phyloP scores from a whole-genome alignment of 805 yeast species.

The Saccharomycopsis oosterbeekiorum region DNA sequence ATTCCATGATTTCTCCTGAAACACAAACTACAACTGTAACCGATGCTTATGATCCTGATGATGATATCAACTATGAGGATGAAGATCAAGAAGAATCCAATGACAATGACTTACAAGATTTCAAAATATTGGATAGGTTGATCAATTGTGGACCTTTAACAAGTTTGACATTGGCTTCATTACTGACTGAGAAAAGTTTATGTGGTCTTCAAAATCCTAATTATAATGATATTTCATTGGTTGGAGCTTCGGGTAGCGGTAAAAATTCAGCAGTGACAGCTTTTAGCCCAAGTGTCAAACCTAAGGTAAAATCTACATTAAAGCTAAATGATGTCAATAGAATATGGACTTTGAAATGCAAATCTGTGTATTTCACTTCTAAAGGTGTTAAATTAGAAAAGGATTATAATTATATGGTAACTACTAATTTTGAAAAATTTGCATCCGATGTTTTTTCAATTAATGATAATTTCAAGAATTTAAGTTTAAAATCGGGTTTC shows the following conservation, averaged over 20 bases:
- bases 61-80: slow-evolving; percentile 18
- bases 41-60: slow-evolving; percentile 18
- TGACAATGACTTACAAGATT: slow-evolving; percentile 9
- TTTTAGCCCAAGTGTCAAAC: slow-evolving; percentile 60
- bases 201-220: slow-evolving; percentile 65
- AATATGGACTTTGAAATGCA: slow-evolving; percentile 54
- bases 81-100: slow-evolving; percentile 11
- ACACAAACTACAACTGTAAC: slow-evolving; percentile 6
- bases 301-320: slow-evolving; percentile 55
- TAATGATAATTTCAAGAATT: slow-evolving; percentile 20
- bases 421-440: slow-evolving; percentile 55
- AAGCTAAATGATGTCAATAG: slow-evolving; percentile 63
- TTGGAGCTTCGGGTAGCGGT: slow-evolving; percentile 61
- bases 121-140: slow-evolving; percentile 41
- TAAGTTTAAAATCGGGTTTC: slow-evolving; percentile 12
- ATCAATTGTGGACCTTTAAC: slow-evolving; percentile 66
- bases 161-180: slow-evolving; percentile 54
- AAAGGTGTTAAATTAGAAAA: slow-evolving; percentile 26
- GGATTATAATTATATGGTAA: slow-evolving; percentile 50
- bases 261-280: slow-evolving; percentile 46
- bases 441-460: slow-evolving; percentile 64
- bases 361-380: slow-evolving; percentile 7
- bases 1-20: slow-evolving; percentile 3
- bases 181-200: slow-evolving; percentile 41
- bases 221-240: slow-evolving; percentile 51